A percentile compares a stretch with the other conserved stretches of the same genome.
These are phyloP conservation scores for Cladosporium sp. DNA, from an alignment of 2,329 filamentous ascomycete genomes.

Conservation along the genomic window DNA sequence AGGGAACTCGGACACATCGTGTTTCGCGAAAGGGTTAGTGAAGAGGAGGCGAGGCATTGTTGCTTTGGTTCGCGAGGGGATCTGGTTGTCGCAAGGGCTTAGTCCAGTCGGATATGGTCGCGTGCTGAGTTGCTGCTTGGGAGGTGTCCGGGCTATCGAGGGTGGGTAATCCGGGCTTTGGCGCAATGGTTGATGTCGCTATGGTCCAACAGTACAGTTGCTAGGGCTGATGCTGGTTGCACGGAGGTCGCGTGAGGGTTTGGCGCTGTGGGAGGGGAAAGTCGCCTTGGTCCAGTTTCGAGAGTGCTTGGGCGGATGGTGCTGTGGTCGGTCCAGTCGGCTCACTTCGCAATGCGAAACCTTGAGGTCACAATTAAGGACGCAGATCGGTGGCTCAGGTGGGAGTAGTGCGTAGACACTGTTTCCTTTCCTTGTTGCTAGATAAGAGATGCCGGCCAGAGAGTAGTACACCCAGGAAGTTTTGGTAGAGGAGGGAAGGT, in stretches of 20 bases:
- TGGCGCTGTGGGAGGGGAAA: slow-evolving; percentile 4
- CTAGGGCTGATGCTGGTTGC: too few species aligned
- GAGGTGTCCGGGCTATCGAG: neutral
- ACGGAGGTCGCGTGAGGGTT: slow-evolving; percentile 3
- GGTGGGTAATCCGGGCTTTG: neutral
- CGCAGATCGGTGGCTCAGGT: slow-evolving; percentile 6
- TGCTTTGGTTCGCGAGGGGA: neutral
- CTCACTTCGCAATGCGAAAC: slow-evolving; percentile 6
- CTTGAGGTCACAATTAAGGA: slow-evolving; percentile 6
- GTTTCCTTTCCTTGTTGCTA: slow-evolving; percentile 9
- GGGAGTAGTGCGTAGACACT: neutral
- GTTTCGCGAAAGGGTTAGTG: slow-evolving; percentile 45
- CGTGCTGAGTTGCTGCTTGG: neutral
- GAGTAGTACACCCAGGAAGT: neutral
- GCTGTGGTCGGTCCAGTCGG: neutral
- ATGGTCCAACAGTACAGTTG: neutral
- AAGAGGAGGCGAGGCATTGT: slow-evolving; percentile 21
- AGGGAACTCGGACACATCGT: slow-evolving; percentile 46
- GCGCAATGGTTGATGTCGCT: slow-evolving; percentile 3
- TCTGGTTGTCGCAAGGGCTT: slow-evolving; percentile 2
- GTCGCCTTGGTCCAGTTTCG: neutral
- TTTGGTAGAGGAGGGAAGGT: neutral
- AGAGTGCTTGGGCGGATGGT: neutral
- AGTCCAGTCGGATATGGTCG: neutral
- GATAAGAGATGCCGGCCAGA: neutral